Evolutionary conservation across 768 basidiomycete genomes (phyloP), one percentile per base, ranked within the genome.

Genomic region (Agaricus subrufescens): DNA sequence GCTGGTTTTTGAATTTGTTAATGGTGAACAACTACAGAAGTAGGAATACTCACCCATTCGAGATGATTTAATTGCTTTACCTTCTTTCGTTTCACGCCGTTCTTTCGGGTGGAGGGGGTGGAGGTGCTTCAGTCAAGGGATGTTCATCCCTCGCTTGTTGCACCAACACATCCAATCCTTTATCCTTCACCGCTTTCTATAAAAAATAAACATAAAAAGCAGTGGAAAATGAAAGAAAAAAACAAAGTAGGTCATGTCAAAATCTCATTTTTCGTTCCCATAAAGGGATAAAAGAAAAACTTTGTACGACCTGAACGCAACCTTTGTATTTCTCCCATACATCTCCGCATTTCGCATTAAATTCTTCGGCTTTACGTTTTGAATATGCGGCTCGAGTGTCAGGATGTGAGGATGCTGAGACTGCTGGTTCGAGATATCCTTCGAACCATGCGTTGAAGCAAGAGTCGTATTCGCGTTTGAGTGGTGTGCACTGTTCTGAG

Each of bases 381-480:
- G 88, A 84, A 64, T 87, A 86, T 46, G 75, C 80, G 14, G 77
- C 72, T 46, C 83, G 82, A 54, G 79, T 73, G 51, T 78, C 73
- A 11, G 70, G 59, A 5, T 68, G 67, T 5, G 74, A 62, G 26
- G 72, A 62, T 14, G 71, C 71, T 12, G 76, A 70, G 15, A 87
- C 75, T 9, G 84, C 85, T 8, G 94, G 94, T 65, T 94, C 89
- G 25, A 98, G 84, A 69, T 98, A 99, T 10, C 91, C 93, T 69
- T 97, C 94, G 63, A 99, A 94, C 96, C 95, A 98, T 7, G 89
- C 83, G 65, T 97, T 97, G 75, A 98, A 98, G 76, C 95, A 98
- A 0, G 89, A 76, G 70, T 98, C 95, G 67, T 97, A 98, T 54
- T 83, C 73, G 51, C 84, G 83, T 70, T 98, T 98, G 56, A 96